Percentiles rank a stretch among this genome's conserved stretches.
Evolutionary conservation across 2,329 filamentous ascomycete genomes (phyloP).

Genomic region (Westerdykella aurantiaca): DNA sequence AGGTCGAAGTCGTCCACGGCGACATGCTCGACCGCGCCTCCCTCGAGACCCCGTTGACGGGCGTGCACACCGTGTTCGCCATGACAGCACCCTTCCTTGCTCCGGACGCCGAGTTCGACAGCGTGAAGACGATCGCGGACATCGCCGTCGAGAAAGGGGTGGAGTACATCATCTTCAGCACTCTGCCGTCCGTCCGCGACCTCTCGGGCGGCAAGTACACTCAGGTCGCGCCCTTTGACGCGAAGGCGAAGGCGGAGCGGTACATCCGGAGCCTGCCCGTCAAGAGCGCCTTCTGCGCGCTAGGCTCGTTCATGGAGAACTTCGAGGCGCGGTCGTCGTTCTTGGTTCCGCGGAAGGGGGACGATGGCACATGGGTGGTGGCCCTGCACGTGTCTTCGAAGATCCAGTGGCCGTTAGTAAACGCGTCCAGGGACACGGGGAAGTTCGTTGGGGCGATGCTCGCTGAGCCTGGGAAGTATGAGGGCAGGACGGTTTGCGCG

Average conservation of each 20-base stretch:
- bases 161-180: conserved; percentile 40
- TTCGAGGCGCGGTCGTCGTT: conserved; percentile 6
- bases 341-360: conserved; percentile 25
- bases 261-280: conserved; percentile 45
- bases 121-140: conserved; percentile 38
- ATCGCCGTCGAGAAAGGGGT: conserved; percentile 33
- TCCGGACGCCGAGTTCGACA: conserved; percentile 16
- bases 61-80: conserved; percentile 46
- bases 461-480: conserved; percentile 37
- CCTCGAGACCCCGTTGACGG: conserved; percentile 39
- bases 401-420: conserved; percentile 37
- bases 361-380: conserved; percentile 28
- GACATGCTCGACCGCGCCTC: conserved; percentile 39
- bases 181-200: conserved; percentile 29
- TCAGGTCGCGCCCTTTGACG: conserved; percentile 38
- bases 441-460: conserved; percentile 37
- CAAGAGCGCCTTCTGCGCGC: conserved; percentile 12
- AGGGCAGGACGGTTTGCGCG: conserved; percentile 39
- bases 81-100: conserved; percentile 39
- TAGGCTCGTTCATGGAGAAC: conserved; percentile 11
- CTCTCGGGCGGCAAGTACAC: conserved; percentile 32
- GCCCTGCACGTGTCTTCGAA: conserved; percentile 6
- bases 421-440: conserved; percentile 40
- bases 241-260: conserved; percentile 43
- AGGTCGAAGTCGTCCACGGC: conserved; percentile 37